Base-by-base conservation (phyloP, 495 filamentous ascomycete species). In the Polyplosphaeria fusca region DNA sequence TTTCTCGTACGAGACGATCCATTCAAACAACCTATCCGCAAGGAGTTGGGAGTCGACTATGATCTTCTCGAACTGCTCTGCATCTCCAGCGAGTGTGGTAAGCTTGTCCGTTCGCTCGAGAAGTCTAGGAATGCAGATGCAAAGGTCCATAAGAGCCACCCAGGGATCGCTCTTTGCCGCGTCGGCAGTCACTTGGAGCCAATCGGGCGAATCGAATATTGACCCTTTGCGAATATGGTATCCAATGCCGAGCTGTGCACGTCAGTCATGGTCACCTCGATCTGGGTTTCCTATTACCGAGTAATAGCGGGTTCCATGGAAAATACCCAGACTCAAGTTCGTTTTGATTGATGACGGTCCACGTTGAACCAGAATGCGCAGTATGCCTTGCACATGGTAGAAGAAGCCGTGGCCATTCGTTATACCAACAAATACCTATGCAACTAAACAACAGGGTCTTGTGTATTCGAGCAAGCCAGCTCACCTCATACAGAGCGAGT, bases 261-360 rank as follows among this genome's bases (percentile, higher is more conserved):
- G 40, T 59, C 38, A 59, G 49, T 11, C 2, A 24, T 22, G 14
- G 3, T 0, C 2, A n/a, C 22, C 2, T 5, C 7, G 2, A 23
- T 18, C 4, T 49, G 27, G 14, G 23, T 23, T 23, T 2, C 22
- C 11, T 26, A 19, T 16, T 60, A 64, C 61, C 14, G 49, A 59
- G 40, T 55, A 25, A 30, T 64, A 59, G n/a, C 61, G 49, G 3
- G 50, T 56, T 7, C 54, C 61, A 27, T 59, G 54, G 51, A 64
- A 60, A 7, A 64, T 22, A 11, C 27, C n/a, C 19, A 58, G 19
- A 30, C 16, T 41, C 18, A 64, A 19, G 22, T 19, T 32, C 0
- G 44, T 19, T 14, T 59, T 50, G 23, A 64, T 32, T 2, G 61
- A 55, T 1, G 35, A 22, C 1, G 61, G 61, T 13, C 61, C 55